These are phyloP conservation scores for Boletus sensibilis DNA, from an alignment of 768 basidiomycete species.

Conservation along the genomic window DNA sequence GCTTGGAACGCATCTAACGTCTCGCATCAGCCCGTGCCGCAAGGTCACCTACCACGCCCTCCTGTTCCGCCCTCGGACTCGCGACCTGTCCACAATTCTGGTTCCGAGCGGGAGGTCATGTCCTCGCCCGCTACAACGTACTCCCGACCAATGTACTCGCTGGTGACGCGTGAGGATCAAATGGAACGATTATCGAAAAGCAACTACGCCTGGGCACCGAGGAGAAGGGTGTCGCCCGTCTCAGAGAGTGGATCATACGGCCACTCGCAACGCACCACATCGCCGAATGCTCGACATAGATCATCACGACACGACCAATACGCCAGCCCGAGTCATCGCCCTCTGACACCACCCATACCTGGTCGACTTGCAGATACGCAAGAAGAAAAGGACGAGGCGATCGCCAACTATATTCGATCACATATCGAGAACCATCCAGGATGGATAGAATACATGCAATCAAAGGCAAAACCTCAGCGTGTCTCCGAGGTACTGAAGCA, in stretches of 20 bases:
- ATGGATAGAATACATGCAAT: constrained; percentile 48
- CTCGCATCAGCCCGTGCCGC: constrained; percentile 21
- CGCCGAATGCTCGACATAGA: constrained; percentile 7
- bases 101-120: constrained; percentile 21
- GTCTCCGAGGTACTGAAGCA: constrained; percentile 45
- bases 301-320: not conserved
- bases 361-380: constrained; percentile 33
- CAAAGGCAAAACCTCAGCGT: constrained; percentile 39
- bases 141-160: constrained; percentile 8
- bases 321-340: constrained; percentile 1
- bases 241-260: constrained; percentile 21
- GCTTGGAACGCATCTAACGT: constrained; percentile 7
- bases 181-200: constrained; percentile 29
- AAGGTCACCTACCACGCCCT: constrained; percentile 30
- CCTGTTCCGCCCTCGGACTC: constrained; percentile 7
- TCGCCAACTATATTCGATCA: constrained; percentile 44
- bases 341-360: constrained; percentile 25
- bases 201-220: constrained; percentile 11
- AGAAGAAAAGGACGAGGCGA: constrained; percentile 41
- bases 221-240: constrained; percentile 10
- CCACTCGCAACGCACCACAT: constrained; percentile 13
- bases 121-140: constrained; percentile 1
- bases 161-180: constrained; percentile 27
- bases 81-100: constrained; percentile 11
- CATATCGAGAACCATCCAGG: constrained; percentile 43